Conservation (phyloP, 805 yeast species). For the Lachancea quebecensis region DNA sequence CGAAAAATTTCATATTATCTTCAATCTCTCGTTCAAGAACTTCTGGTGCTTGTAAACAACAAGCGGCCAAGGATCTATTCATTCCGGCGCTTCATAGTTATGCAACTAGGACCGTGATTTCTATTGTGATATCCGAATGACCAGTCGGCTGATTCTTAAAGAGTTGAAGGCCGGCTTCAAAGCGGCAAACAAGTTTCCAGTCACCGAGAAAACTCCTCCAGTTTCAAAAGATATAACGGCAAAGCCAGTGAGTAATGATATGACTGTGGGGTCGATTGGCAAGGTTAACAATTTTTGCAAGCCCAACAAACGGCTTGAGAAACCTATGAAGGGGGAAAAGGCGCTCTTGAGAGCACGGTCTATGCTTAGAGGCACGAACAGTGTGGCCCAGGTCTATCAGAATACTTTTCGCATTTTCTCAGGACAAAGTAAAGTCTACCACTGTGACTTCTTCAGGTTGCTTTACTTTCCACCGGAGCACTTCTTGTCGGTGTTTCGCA, state of each 20-base stretch:
- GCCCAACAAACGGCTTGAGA: slow-evolving; percentile 3
- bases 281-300: background rate
- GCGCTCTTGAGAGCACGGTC: slow-evolving; percentile 4
- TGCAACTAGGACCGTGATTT: background rate
- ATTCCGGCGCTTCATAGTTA: background rate
- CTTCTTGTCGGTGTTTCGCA: slow-evolving; percentile 24
- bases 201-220: slow-evolving; percentile 1
- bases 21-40: background rate
- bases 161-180: slow-evolving; percentile 2
- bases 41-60: no score
- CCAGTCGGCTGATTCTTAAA: slow-evolving; percentile 2
- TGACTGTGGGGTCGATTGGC: background rate
- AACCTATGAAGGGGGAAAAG: background rate
- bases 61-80: no score
- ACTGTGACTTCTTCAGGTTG: slow-evolving; percentile 19
- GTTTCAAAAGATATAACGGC: background rate
- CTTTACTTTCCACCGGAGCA: slow-evolving; percentile 27
- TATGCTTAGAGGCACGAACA: slow-evolving; percentile 5
- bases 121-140: background rate
- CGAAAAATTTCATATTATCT: background rate
- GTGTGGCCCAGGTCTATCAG: slow-evolving; percentile 8
- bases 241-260: background rate
- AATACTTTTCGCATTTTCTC: slow-evolving; percentile 7
- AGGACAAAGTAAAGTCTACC: slow-evolving; percentile 13
- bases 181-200: background rate